phyloP scores from a whole-genome alignment of 768 basidiomycete genomes.

The Xerocomus brunneocitrinus region DNA sequence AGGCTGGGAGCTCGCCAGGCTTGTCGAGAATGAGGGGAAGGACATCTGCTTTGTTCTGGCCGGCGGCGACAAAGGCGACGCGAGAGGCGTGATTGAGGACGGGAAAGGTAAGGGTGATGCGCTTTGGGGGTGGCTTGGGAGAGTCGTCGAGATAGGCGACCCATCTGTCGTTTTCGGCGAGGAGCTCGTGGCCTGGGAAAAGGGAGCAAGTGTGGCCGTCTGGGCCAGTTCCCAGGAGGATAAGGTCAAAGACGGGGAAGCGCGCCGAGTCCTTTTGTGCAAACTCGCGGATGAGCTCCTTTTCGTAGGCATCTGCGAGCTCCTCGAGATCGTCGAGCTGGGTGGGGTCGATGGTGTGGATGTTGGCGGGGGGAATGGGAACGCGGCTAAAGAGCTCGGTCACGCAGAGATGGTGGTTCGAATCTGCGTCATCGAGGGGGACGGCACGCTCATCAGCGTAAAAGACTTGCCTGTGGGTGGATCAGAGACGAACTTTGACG shows the following conservation, averaged over 20 bases:
- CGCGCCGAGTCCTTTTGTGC: conserved; percentile 90
- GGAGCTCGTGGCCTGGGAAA: conserved; percentile 88
- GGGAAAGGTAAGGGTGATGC: conserved; percentile 90
- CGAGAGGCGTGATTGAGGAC: conserved; percentile 87
- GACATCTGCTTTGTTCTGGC: conserved; percentile 75
- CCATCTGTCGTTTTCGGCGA: conserved; percentile 89
- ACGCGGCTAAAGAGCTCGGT: conserved; percentile 77
- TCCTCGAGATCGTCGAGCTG: conserved; percentile 73
- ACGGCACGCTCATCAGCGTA: conserved; percentile 97
- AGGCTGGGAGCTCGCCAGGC: conserved; percentile 77
- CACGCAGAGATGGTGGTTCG: conserved; percentile 79
- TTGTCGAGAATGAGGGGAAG: conserved; percentile 72
- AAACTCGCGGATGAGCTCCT: conserved; percentile 83
- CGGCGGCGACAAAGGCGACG: conserved; percentile 85
- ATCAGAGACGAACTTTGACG: neutral
- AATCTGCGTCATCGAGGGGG: conserved; percentile 87
- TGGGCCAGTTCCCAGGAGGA: conserved; percentile 93
- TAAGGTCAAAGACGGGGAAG: conserved; percentile 96
- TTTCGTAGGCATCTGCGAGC: conserved; percentile 76
- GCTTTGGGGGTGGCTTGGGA: conserved; percentile 86
- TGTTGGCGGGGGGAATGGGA: conserved; percentile 67
- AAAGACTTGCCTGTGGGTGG: conserved; percentile 81
- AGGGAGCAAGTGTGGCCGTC: conserved; percentile 98
- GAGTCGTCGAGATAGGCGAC: conserved; percentile 90
- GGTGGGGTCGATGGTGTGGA: conserved; percentile 74